phyloP scores from a whole-genome alignment of 2,329 filamentous ascomycete genomes.

The Alternaria novae-zelandiae region DNA sequence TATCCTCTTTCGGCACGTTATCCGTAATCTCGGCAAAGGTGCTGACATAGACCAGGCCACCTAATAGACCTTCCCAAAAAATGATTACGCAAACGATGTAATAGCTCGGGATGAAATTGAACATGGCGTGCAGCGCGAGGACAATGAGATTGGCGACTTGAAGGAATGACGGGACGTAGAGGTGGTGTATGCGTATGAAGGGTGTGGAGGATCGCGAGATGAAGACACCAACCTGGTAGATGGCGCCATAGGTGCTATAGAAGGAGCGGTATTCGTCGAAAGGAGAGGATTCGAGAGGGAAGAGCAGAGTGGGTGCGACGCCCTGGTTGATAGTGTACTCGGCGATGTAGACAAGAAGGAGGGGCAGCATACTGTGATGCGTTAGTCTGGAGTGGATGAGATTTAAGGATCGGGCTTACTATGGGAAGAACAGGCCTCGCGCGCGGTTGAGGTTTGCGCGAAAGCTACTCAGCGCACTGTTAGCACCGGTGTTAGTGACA shows the following conservation, averaged over 20 bases:
- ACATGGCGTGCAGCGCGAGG: conserved; percentile 77
- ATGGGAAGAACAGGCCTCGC: conserved; percentile 72
- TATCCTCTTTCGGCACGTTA: conserved; percentile 74
- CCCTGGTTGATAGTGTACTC: conserved; percentile 99
- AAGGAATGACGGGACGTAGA: conserved; percentile 83
- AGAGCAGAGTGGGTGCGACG: conserved; percentile 86
- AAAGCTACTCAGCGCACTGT: conserved; percentile 43
- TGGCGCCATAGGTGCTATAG: conserved; percentile 92
- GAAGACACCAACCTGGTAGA: conserved; percentile 96
- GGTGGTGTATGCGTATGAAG: conserved; percentile 78
- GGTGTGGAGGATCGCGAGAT: conserved; percentile 90
- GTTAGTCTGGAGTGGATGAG: conserved; percentile 7
- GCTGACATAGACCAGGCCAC: conserved; percentile 85
- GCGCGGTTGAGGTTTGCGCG: conserved; percentile 68
- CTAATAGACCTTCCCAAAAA: conserved; percentile 93
- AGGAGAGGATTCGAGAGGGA: conserved; percentile 76
- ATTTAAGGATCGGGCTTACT: conserved; percentile 53
- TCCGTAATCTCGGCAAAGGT: conserved; percentile 96
- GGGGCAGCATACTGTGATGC: conserved; percentile 74
- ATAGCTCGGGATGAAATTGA: conserved; percentile 38
- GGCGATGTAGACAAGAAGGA: conserved; percentile 90
- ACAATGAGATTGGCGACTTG: conserved; percentile 80
- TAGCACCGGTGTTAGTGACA: conserved; percentile 12
- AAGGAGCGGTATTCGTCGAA: conserved; percentile 85
- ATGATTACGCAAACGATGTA: conserved; percentile 85